Evolutionary conservation across 2,329 filamentous ascomycete genomes (phyloP).

Genomic region (Neophaeococcomyces mojaviensis): DNA sequence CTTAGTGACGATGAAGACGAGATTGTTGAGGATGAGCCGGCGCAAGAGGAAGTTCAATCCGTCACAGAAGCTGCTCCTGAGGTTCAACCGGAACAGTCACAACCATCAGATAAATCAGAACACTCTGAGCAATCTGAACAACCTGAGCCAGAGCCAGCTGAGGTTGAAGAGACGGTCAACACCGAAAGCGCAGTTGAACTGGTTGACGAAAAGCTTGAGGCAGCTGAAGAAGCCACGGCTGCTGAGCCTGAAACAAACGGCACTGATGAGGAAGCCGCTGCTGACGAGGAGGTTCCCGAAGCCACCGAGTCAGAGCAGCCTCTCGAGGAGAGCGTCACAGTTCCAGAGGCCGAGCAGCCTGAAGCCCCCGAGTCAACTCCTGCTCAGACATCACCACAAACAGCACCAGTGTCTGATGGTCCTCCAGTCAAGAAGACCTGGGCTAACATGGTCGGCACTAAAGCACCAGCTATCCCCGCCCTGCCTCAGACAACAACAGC

Average conservation of each 20-base stretch:
- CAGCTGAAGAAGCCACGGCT: constrained; percentile 33
- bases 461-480: constrained; percentile 33
- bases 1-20: constrained; percentile 69
- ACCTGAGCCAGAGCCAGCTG: constrained; percentile 31
- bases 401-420: constrained; percentile 36
- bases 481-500: constrained; percentile 29
- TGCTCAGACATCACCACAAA: constrained; percentile 42
- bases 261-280: constrained; percentile 31
- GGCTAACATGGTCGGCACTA: constrained; percentile 50
- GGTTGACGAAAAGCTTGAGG: constrained; percentile 71
- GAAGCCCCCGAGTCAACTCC: constrained; percentile 16
- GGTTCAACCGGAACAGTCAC: no score
- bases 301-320: constrained; percentile 24
- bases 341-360: constrained; percentile 10
- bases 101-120: no score
- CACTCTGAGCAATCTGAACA: no score
- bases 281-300: constrained; percentile 34
- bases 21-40: constrained; percentile 40
- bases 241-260: constrained; percentile 39
- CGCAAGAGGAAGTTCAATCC: constrained; percentile 24
- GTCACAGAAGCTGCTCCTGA: constrained; percentile 25
- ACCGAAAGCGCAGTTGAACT: constrained; percentile 41
- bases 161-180: constrained; percentile 29
- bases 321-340: constrained; percentile 10
- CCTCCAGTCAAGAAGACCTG: constrained; percentile 50